Conservation (phyloP, 1,284 basidiomycete genomes). For the Sporisorium graminicola region DNA sequence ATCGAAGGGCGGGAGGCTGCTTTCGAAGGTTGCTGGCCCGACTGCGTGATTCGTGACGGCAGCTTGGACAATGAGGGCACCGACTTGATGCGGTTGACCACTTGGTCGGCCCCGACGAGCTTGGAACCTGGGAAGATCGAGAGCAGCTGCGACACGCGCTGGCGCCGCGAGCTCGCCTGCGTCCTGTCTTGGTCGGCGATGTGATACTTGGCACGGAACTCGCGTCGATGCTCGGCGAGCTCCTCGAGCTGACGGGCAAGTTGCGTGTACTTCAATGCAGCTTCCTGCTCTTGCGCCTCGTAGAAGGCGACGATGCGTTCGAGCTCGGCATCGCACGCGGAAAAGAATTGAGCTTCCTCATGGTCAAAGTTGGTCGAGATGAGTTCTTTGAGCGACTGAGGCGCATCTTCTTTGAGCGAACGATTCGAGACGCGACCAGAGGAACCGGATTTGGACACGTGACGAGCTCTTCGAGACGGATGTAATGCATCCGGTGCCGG, state of each 20-base stretch:
- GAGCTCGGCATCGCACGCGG: constrained; percentile 55
- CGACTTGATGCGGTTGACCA: constrained; percentile 17
- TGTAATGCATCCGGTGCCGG: not conserved
- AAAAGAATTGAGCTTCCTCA: constrained; percentile 77
- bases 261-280: constrained; percentile 73
- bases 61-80: constrained; percentile 1
- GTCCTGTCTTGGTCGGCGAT: constrained; percentile 31
- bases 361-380: constrained; percentile 75
- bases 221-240: constrained; percentile 64
- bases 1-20: constrained; percentile 5
- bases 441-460: constrained; percentile 12
- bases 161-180: not conserved
- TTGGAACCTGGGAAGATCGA: constrained; percentile 26
- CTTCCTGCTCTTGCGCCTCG: constrained; percentile 79
- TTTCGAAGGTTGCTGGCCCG: not conserved
- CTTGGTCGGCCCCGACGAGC: constrained; percentile 17
- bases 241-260: constrained; percentile 78
- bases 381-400: constrained; percentile 33
- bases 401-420: constrained; percentile 24
- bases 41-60: constrained; percentile 1
- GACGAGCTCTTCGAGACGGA: constrained; percentile 9
- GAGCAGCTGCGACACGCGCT: constrained; percentile 38
- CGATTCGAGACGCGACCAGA: constrained; percentile 22
- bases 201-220: constrained; percentile 54
- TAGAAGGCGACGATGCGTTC: constrained; percentile 75